phyloP scores from a whole-genome alignment of 345 rosid species.

The Pelargonium nanum region DNA sequence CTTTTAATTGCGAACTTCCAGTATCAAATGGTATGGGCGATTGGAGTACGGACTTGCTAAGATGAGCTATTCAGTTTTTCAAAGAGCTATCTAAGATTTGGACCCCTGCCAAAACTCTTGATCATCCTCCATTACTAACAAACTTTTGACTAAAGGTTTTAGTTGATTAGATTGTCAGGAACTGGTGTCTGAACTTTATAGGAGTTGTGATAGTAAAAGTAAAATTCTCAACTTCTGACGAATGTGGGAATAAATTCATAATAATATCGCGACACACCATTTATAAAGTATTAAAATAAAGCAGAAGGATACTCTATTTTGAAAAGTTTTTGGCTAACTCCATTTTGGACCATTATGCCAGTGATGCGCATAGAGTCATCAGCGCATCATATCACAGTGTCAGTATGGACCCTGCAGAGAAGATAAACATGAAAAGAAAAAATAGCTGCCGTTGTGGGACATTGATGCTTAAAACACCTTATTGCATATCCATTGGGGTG shows the following conservation, averaged over 20 bases:
- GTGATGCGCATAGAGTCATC: too few species aligned
- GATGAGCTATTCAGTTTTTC: not conserved
- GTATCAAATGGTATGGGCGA: not conserved
- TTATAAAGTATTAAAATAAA: too few species aligned
- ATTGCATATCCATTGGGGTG: not conserved
- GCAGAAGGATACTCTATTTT: too few species aligned
- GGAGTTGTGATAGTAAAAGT: not conserved
- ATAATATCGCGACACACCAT: not conserved
- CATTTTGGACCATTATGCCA: too few species aligned
- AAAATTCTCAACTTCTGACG: not conserved
- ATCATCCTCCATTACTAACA: not conserved
- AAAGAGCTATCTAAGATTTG: not conserved
- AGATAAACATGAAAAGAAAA: too few species aligned
- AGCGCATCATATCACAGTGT: too few species aligned
- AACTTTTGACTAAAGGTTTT: not conserved
- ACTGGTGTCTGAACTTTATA: not conserved
- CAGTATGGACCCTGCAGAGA: too few species aligned
- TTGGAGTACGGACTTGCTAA: not conserved
- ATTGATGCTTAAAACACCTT: not conserved
- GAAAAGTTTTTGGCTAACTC: too few species aligned
- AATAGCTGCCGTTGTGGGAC: not conserved
- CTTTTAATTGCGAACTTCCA: not conserved
- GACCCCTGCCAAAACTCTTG: not conserved
- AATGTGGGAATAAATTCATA: not conserved
- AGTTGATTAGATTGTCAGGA: not conserved